These are phyloP conservation scores for Colletotrichum sp. DNA, from an alignment of 2,329 filamentous ascomycete species.

Conservation along the genomic window DNA sequence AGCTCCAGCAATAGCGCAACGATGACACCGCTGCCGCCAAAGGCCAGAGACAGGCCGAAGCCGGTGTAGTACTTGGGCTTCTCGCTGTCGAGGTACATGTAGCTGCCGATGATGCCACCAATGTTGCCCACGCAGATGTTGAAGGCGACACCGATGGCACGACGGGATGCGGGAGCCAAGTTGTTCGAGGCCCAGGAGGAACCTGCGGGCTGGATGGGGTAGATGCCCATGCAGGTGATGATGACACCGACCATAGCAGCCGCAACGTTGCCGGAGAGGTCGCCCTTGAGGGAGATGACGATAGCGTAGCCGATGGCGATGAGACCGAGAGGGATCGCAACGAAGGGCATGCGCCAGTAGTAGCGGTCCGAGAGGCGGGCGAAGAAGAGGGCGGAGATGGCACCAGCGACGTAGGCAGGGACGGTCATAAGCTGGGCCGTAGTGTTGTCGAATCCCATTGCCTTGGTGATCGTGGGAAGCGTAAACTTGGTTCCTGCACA, in stretches of 20 bases:
- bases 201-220: conserved; percentile 67
- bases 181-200: conserved; percentile 76
- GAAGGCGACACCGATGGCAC: conserved; percentile 42
- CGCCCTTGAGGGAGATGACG: conserved; percentile 64
- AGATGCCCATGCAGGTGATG: conserved; percentile 72
- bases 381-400: conserved; percentile 65
- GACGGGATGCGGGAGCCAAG: conserved; percentile 47
- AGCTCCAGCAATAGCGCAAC: conserved; percentile 33
- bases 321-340: conserved; percentile 63
- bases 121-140: conserved; percentile 42
- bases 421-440: conserved; percentile 57
- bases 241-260: conserved; percentile 73
- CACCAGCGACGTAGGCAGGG: conserved; percentile 65
- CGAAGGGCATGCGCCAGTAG: conserved; percentile 67
- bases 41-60: conserved; percentile 35
- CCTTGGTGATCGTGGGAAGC: conserved; percentile 24
- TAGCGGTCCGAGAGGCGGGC: conserved; percentile 73
- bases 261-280: conserved; percentile 42
- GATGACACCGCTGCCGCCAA: conserved; percentile 31
- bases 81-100: conserved; percentile 40
- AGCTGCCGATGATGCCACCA: conserved; percentile 45
- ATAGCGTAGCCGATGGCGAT: conserved; percentile 65
- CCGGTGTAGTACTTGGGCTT: conserved; percentile 38
- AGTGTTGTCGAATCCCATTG: conserved; percentile 25
- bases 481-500: conserved; percentile 28